These are phyloP conservation scores for Ilyonectria sp. DNA, from an alignment of 2,329 filamentous ascomycete genomes.

Conservation along the genomic window DNA sequence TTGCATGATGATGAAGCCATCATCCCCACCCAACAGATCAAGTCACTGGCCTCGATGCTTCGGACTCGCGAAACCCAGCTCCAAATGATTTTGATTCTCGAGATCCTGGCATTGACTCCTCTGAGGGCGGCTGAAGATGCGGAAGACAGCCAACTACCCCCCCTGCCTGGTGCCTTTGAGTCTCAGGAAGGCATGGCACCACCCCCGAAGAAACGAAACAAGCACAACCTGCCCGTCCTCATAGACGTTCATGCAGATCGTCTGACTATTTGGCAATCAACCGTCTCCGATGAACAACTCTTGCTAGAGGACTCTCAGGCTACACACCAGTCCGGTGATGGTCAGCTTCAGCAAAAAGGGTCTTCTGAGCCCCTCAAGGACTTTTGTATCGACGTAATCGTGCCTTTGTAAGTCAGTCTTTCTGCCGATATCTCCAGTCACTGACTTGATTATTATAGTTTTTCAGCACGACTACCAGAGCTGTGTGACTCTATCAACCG, in stretches of 20 bases:
- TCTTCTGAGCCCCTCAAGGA: constrained; percentile 77
- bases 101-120: constrained; percentile 80
- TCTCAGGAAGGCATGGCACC: constrained; percentile 49
- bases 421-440: neutral
- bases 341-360: constrained; percentile 57
- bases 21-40: constrained; percentile 68
- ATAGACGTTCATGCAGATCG: constrained; percentile 84
- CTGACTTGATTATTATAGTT: constrained; percentile 66
- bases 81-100: constrained; percentile 84
- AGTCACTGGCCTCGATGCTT: constrained; percentile 75
- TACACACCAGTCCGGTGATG: constrained; percentile 49
- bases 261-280: constrained; percentile 87
- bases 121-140: constrained; percentile 58
- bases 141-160: constrained; percentile 64
- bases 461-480: constrained; percentile 81
- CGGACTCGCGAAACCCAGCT: constrained; percentile 84
- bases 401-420: constrained; percentile 77
- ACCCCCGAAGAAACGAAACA: constrained; percentile 68
- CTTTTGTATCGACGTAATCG: constrained; percentile 85
- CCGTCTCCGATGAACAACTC: constrained; percentile 72
- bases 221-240: constrained; percentile 75
- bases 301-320: constrained; percentile 65
- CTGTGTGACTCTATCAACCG: constrained; percentile 79
- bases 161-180: constrained; percentile 56
- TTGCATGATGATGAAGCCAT: constrained; percentile 64